phyloP scores from a whole-genome alignment of 2,329 filamentous ascomycete genomes.

The Niveomyces coronatus region DNA sequence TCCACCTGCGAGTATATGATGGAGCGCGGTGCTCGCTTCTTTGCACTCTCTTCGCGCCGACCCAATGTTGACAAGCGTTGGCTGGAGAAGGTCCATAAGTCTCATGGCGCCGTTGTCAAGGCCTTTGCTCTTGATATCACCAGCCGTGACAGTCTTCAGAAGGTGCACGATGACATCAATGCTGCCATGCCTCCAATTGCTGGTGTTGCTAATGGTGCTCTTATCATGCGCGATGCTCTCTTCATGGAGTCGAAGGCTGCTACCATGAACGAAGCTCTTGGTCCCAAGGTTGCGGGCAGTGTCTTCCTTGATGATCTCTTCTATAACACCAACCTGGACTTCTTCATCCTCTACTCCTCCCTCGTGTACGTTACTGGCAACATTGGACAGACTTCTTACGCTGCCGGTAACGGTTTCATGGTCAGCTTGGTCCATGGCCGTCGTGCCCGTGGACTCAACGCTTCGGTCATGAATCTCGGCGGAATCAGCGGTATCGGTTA shows the following conservation, averaged over 20 bases:
- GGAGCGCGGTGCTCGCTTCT: slow-evolving; percentile 8
- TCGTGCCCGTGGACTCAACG: slow-evolving; percentile 17
- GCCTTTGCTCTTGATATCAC: slow-evolving; percentile 10
- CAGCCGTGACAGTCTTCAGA: slow-evolving; percentile 5
- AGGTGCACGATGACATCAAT: slow-evolving; percentile 14
- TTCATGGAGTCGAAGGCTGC: slow-evolving; percentile 23
- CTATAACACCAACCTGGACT: slow-evolving; percentile 21
- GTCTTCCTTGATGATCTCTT: slow-evolving; percentile 23
- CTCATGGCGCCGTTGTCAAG: slow-evolving; percentile 5
- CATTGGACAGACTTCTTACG: slow-evolving; percentile 27
- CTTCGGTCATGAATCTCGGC: slow-evolving; percentile 18
- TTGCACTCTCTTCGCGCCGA: slow-evolving; percentile 7
- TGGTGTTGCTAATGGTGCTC: slow-evolving; percentile 28
- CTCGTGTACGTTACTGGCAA: slow-evolving; percentile 24
- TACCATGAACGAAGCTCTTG: slow-evolving; percentile 17
- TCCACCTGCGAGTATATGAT: slow-evolving; percentile 10
- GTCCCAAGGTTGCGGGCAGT: slow-evolving; percentile 29
- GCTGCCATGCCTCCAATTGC: slow-evolving; percentile 23
- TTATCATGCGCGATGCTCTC: slow-evolving; percentile 23
- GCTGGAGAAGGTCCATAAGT: slow-evolving; percentile 5
- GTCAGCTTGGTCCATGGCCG: slow-evolving; percentile 18
- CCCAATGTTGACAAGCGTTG: slow-evolving; percentile 9
- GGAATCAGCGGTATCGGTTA: slow-evolving; percentile 14
- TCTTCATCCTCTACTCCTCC: slow-evolving; percentile 33
- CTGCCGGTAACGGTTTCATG: slow-evolving; percentile 29